Conservation (phyloP, 2,329 filamentous ascomycete genomes). For the Fusarium foetens region DNA sequence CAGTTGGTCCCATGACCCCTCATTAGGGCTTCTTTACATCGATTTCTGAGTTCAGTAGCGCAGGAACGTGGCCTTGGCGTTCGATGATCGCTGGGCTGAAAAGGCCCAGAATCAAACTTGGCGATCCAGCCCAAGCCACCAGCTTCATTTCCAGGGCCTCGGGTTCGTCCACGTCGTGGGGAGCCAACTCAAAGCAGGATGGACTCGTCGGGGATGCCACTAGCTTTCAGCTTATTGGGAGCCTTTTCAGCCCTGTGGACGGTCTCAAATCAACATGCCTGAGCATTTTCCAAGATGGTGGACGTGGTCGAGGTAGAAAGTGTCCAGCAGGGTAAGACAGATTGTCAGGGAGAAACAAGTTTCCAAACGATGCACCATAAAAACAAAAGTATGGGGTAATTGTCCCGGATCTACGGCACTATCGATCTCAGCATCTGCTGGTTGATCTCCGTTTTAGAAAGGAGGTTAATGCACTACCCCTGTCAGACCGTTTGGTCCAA, state of each 20-base stretch:
- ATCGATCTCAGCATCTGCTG: background rate
- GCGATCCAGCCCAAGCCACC: slow-evolving; percentile 1
- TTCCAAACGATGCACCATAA: background rate
- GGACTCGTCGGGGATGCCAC: background rate
- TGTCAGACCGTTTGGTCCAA: background rate
- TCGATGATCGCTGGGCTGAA: background rate
- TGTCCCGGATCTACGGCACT: background rate
- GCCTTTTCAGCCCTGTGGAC: background rate
- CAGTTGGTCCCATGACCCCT: background rate
- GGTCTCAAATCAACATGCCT: background rate
- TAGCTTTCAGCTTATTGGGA: background rate
- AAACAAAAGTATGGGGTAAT: background rate
- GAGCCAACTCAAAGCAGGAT: background rate
- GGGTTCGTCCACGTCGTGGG: background rate
- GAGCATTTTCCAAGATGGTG: accelerated
- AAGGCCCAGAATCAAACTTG: background rate
- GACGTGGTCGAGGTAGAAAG: background rate
- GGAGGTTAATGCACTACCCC: slow-evolving; percentile 1
- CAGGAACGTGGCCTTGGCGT: background rate
- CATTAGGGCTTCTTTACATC: background rate
- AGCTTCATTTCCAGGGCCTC: background rate
- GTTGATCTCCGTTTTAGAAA: slow-evolving; percentile 13
- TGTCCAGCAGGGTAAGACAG: background rate
- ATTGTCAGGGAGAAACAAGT: background rate
- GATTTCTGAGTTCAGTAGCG: background rate